Evolutionary conservation across 805 yeast species (phyloP).

Genomic region (Myxozyma neglecta): DNA sequence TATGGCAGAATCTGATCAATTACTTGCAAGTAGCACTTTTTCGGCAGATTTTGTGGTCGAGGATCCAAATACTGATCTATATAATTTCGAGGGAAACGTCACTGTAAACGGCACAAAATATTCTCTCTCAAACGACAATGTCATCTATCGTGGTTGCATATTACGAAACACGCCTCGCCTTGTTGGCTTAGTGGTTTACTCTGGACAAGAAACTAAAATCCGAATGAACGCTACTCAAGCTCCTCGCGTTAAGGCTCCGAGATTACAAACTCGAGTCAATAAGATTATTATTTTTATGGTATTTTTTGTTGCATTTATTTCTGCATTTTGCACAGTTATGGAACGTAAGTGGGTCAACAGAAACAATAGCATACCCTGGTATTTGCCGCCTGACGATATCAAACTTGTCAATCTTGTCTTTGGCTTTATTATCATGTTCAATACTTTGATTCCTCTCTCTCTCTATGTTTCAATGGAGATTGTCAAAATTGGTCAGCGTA

Average conservation of each 20-base stretch:
- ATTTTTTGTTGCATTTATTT: conserved; percentile 65
- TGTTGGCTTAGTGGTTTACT: conserved; percentile 80
- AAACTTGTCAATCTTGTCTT: conserved; percentile 86
- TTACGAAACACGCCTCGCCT: conserved; percentile 76
- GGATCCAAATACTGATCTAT: conserved; percentile 89
- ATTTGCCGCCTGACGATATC: conserved; percentile 66
- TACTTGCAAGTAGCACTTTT: conserved; percentile 46
- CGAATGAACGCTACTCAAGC: conserved; percentile 91
- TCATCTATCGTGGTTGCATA: conserved; percentile 88
- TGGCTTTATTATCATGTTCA: conserved; percentile 97
- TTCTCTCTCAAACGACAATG: conserved; percentile 76
- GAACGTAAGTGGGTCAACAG: conserved; percentile 54
- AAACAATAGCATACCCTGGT: conserved; percentile 59
- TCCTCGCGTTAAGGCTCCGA: conserved; percentile 91
- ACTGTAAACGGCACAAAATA: conserved; percentile 44
- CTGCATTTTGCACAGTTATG: conserved; percentile 81
- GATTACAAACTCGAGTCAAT: conserved; percentile 79
- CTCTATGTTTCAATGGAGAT: conserved; percentile 96
- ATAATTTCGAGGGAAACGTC: conserved; percentile 78
- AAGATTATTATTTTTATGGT: conserved; percentile 87
- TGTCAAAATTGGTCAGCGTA: conserved; percentile 82
- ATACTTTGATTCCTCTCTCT: conserved; percentile 91
- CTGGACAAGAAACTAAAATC: conserved; percentile 94
- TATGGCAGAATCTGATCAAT: conserved; percentile 50
- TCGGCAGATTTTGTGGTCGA: conserved; percentile 65